These are phyloP conservation scores for Posidonia oceanica DNA, from an alignment of 116 monocot genomes.

Conservation along the genomic window DNA sequence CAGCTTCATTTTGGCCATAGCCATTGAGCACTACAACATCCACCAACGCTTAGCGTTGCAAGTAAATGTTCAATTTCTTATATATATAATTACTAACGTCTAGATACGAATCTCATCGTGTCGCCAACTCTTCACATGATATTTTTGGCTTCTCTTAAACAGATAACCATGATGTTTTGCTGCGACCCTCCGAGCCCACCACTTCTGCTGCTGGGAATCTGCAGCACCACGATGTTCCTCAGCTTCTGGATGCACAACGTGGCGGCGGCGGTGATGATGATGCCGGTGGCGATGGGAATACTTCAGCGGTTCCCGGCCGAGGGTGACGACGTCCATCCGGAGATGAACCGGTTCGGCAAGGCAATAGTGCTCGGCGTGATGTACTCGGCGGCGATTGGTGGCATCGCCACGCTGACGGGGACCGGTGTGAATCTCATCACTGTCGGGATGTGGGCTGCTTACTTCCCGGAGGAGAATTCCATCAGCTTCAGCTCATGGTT, in stretches of 20 bases:
- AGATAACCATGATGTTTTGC: slow-evolving; percentile 72
- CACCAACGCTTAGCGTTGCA: slow-evolving; percentile 71
- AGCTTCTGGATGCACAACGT: slow-evolving; percentile 99
- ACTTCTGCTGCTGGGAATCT: slow-evolving; percentile 68
- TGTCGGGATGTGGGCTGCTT: slow-evolving; percentile 75
- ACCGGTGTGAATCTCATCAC: slow-evolving; percentile 79
- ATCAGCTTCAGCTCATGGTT: slow-evolving; percentile 87
- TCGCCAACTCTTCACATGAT: not conserved
- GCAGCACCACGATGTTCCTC: slow-evolving; percentile 61
- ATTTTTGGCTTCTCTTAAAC: not conserved
- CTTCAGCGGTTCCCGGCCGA: slow-evolving; percentile 47
- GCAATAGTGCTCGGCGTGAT: slow-evolving; percentile 84
- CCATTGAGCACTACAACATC: slow-evolving; percentile 79
- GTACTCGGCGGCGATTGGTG: slow-evolving; percentile 68
- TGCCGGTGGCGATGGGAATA: slow-evolving; percentile 90
- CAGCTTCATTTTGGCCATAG: slow-evolving; percentile 83
- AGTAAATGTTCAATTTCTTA: slow-evolving; percentile 9
- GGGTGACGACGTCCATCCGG: slow-evolving; percentile 13
- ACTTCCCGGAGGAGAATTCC: slow-evolving; percentile 51
- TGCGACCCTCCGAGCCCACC: slow-evolving; percentile 55
- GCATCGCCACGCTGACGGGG: slow-evolving; percentile 76
- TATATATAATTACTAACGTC: too few species aligned
- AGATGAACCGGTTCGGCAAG: slow-evolving; percentile 44
- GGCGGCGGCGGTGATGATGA: slow-evolving; percentile 77
- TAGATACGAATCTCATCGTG: too few species aligned